phyloP scores from a whole-genome alignment of 2,329 filamentous ascomycete genomes.

The Chaetomiaceae sp. region DNA sequence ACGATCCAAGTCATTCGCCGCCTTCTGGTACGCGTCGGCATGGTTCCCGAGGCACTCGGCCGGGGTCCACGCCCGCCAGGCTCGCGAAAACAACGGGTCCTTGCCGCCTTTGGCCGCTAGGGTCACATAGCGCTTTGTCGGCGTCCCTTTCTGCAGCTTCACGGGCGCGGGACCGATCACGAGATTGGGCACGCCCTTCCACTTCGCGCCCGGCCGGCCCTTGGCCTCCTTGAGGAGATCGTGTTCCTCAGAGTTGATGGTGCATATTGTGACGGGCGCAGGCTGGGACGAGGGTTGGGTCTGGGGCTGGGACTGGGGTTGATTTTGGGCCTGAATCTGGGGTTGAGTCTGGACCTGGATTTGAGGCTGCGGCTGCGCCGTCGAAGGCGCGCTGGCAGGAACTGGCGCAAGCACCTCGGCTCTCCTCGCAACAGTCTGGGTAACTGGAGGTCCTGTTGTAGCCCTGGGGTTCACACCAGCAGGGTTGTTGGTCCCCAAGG shows the following conservation, averaged over 20 bases:
- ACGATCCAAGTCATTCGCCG: constrained; percentile 18
- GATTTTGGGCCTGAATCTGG: not conserved
- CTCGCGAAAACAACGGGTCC: constrained; percentile 22
- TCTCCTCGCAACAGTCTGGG: constrained; percentile 19
- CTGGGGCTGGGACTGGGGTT: not conserved
- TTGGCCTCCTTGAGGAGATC: constrained; percentile 12
- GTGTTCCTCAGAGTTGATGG: constrained; percentile 11
- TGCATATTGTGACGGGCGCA: not conserved
- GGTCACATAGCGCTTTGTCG: constrained; percentile 25
- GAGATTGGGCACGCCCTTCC: constrained; percentile 23
- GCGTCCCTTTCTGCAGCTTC: constrained; percentile 22
- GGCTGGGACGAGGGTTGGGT: not conserved
- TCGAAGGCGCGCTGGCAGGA: not conserved
- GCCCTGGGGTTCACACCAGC: constrained; percentile 17
- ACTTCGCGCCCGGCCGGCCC: constrained; percentile 6
- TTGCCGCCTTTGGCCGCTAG: constrained; percentile 22
- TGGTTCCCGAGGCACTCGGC: constrained; percentile 27
- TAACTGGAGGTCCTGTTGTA: constrained; percentile 10
- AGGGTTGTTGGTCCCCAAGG: not conserved
- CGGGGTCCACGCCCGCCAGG: constrained; percentile 22
- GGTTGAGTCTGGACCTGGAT: not conserved
- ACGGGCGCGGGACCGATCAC: constrained; percentile 20
- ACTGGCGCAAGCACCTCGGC: constrained; percentile 11
- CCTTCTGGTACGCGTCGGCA: constrained; percentile 20
- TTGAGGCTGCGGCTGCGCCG: not conserved